Evolutionary conservation across 371 early-diverging fungal genomes (phyloP).

Genomic region (Zychaea mexicana): DNA sequence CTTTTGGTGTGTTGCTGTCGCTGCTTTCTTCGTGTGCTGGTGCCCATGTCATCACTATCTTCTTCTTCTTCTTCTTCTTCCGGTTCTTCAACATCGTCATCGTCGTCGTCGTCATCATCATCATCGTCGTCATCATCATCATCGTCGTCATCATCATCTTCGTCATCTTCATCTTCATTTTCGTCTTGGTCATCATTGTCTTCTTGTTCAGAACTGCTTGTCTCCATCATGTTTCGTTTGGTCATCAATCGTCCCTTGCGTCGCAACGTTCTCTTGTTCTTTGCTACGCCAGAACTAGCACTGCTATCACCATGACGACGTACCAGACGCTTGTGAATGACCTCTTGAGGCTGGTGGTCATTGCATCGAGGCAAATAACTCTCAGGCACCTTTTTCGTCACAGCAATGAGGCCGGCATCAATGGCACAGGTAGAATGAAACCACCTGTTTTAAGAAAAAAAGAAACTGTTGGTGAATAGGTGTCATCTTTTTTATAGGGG

Average conservation of each 20-base stretch:
- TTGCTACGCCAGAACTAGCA: not conserved
- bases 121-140: constrained; percentile 12
- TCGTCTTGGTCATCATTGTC: constrained; percentile 2
- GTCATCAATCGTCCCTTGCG: not conserved
- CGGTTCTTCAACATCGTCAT: constrained; percentile 13
- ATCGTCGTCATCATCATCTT: constrained; percentile 17
- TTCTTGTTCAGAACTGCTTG: not conserved
- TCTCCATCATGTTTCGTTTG: not conserved
- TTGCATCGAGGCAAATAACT: constrained; percentile 10
- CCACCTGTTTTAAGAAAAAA: constrained; percentile 2
- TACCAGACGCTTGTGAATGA: not conserved
- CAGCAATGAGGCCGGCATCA: constrained; percentile 14
- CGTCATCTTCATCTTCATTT: constrained; percentile 6
- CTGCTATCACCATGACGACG: not conserved
- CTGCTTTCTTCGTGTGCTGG: not conserved
- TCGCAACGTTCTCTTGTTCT: not conserved
- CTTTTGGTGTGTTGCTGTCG: constrained; percentile 1
- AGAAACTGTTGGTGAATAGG: not conserved
- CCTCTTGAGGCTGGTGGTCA: constrained; percentile 10
- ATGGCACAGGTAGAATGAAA: constrained; percentile 26
- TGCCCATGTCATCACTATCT: constrained; percentile 14
- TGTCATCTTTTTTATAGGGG: not conserved
- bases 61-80: constrained; percentile 10
- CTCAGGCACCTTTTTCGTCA: constrained; percentile 4
- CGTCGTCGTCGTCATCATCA: constrained; percentile 8